Conservation (phyloP, 1,284 basidiomycete species). For the Leccinum subrobustum region DNA sequence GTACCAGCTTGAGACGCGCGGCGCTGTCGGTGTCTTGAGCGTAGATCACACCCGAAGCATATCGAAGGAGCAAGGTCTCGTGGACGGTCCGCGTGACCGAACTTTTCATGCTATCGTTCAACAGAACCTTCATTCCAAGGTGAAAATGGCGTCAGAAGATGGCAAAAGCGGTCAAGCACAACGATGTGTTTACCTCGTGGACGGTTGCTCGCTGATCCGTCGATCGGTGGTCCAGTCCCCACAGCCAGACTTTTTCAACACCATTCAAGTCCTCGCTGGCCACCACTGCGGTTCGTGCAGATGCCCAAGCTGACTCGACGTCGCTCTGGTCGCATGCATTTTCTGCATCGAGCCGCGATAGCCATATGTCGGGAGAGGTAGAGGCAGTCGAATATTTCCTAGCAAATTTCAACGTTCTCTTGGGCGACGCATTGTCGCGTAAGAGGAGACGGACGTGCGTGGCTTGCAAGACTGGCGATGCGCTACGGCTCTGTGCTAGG, state of each 20-base stretch:
- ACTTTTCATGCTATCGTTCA: conserved; percentile 49
- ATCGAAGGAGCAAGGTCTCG: conserved; percentile 47
- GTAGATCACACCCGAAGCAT: conserved; percentile 37
- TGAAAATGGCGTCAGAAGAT: conserved; percentile 7
- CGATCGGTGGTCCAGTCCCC: conserved; percentile 42
- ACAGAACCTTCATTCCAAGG: conserved; percentile 37
- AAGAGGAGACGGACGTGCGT: conserved; percentile 49
- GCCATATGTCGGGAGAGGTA: conserved; percentile 46
- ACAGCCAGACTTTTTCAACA: conserved; percentile 47
- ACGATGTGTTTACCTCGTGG: conserved; percentile 39
- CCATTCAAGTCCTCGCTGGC: conserved; percentile 26
- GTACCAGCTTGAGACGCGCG: conserved; percentile 37
- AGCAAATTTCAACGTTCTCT: conserved; percentile 41
- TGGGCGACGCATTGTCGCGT: conserved; percentile 30
- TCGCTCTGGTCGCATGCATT: conserved; percentile 31
- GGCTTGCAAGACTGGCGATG: conserved; percentile 42
- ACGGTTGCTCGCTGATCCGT: conserved; percentile 25
- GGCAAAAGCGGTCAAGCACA: conserved; percentile 1
- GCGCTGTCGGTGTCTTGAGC: conserved; percentile 16
- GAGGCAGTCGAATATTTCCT: conserved; percentile 43
- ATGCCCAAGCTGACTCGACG: conserved; percentile 38
- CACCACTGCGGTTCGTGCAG: conserved; percentile 40
- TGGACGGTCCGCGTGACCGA: conserved; percentile 43
- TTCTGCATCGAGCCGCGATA: conserved; percentile 51
- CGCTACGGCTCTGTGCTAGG: conserved; percentile 37